phyloP scores from a whole-genome alignment of 805 yeast species.

The Sugiyamaella smithiae region DNA sequence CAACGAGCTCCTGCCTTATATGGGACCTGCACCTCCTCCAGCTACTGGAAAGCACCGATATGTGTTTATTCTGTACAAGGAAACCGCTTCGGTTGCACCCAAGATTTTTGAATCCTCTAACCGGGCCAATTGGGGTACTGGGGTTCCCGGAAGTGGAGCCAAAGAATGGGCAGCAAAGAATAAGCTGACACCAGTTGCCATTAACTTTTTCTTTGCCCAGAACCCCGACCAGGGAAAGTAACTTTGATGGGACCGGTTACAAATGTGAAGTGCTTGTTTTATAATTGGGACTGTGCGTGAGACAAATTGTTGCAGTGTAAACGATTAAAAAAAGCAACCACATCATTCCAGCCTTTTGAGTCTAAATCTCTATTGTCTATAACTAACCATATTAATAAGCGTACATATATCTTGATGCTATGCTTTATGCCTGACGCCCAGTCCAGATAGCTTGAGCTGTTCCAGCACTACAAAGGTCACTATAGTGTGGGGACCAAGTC shows the following conservation, averaged over 20 bases:
- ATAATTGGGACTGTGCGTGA: no score
- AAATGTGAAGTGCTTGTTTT: no score
- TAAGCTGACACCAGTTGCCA: slow-evolving; percentile 61
- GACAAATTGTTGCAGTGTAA: no score
- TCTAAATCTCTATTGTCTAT: no score
- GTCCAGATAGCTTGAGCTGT: slow-evolving; percentile 33
- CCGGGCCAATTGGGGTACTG: slow-evolving; percentile 83
- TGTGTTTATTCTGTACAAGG: slow-evolving; percentile 72
- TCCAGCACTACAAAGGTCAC: slow-evolving; percentile 41
- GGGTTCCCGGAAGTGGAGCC: slow-evolving; percentile 74
- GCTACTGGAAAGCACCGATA: slow-evolving; percentile 86
- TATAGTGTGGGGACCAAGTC: slow-evolving; percentile 69
- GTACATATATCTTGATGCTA: no score
- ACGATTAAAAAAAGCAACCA: no score
- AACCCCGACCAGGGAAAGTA: slow-evolving; percentile 22
- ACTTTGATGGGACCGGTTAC: no score
- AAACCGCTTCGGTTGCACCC: slow-evolving; percentile 35
- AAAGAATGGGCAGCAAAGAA: slow-evolving; percentile 67
- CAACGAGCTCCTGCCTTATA: slow-evolving; percentile 43
- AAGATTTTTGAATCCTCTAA: slow-evolving; percentile 42
- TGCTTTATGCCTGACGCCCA: no score
- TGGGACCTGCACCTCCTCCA: slow-evolving; percentile 89
- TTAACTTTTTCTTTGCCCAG: slow-evolving; percentile 84
- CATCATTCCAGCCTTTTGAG: no score
- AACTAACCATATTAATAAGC: no score